Base-by-base conservation (phyloP, 208 protist species). In the Giardia duodenalis region DNA sequence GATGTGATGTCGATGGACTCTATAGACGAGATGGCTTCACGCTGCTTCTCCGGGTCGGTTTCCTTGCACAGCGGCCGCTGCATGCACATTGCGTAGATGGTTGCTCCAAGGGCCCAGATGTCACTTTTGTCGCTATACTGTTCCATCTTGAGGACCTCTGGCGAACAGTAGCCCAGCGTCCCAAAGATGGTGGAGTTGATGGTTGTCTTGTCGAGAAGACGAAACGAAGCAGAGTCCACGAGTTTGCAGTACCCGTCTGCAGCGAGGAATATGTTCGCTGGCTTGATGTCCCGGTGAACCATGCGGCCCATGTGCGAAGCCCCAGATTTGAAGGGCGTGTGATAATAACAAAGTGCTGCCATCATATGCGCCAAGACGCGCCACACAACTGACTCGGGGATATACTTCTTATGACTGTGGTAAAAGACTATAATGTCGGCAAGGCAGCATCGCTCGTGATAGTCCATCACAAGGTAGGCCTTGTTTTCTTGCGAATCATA, bases 221-320 rank as follows among this genome's bases (percentile, higher is more conserved):
- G 10, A 30, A 39, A 76, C 57, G 57, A 10, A 30, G 57, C 57
- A 39, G 57, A 76, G 57, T 76, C 57, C 19, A 76, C 57, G 57
- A 76, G 10, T 76, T 30, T 10, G 57, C 19, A 10, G 57, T 30
- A 30, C 57, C 57, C 57, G 57, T 76, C 57, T 76, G 19, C 57
- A 76, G 57, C 57, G 57, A 76, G 57, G 57, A 76, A 76, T 76
- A 76, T 76, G 57, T 76, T 76, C 57, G 57, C 57, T 39, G 57
- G 57, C 57, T 76, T 76, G 57, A 76, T 30, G 57, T 76, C 57
- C 19, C 57, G 57, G 57, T 76, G 57, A 30, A 76, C 57, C 19
- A 76, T 76, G 57, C 57, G 57, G 57, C 30, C 30, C 19, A 76
- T 30, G 19, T 76, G 10, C 30, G 57, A 30, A 76, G 57, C 57